Evolutionary conservation across 129 eudicot species (phyloP).

Genomic region (Glebionis coronaria): DNA sequence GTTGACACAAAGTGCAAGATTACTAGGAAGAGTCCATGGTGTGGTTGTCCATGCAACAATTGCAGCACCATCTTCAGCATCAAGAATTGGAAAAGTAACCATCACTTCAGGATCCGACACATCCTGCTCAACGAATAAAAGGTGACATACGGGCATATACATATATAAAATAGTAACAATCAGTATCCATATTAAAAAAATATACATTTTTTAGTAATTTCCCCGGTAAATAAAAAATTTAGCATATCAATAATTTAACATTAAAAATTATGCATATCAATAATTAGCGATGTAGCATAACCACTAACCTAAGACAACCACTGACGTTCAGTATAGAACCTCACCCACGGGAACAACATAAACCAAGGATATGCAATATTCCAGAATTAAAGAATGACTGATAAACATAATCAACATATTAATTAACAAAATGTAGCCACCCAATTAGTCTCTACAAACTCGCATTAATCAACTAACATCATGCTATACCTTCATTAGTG

Average conservation of each 20-base stretch:
- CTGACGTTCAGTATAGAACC: neutral
- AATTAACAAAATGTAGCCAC: too few species aligned
- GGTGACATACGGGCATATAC: neutral
- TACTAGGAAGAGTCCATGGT: constrained; percentile 84
- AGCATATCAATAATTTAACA: too few species aligned
- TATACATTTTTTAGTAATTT: too few species aligned
- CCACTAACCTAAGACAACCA: neutral
- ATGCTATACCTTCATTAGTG: neutral
- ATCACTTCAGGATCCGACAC: constrained; percentile 39
- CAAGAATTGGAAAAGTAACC: constrained; percentile 63
- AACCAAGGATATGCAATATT: too few species aligned
- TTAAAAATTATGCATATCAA: too few species aligned
- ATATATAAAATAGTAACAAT: neutral
- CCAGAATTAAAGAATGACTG: too few species aligned
- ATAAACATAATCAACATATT: too few species aligned
- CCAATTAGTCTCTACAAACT: too few species aligned
- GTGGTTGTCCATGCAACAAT: constrained; percentile 93
- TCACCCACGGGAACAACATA: neutral
- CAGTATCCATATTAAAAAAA: neutral
- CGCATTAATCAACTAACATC: neutral
- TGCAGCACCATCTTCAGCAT: constrained; percentile 54
- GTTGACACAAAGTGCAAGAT: constrained; percentile 39
- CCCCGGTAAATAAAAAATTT: too few species aligned
- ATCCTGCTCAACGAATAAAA: constrained; percentile 38
- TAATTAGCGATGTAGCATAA: too few species aligned